phyloP scores from a whole-genome alignment of 768 basidiomycete species.

The Coprinopsis strossmayeri region DNA sequence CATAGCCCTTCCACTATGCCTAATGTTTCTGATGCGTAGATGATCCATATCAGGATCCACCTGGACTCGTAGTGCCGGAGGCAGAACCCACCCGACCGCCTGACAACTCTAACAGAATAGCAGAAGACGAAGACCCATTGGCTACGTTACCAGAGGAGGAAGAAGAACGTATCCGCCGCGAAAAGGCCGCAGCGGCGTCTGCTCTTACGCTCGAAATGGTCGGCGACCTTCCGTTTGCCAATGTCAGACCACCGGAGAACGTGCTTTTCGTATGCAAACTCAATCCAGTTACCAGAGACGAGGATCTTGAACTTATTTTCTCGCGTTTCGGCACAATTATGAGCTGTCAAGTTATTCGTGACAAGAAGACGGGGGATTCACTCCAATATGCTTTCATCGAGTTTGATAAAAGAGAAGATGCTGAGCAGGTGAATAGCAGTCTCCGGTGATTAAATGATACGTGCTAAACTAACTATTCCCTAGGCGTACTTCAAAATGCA shows the following conservation, averaged over 20 bases:
- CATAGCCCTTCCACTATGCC: constrained; percentile 2
- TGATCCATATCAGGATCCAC: constrained; percentile 92
- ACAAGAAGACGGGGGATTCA: constrained; percentile 93
- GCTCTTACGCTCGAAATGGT: constrained; percentile 99
- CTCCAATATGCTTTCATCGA: constrained; percentile 99
- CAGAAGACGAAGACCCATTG: constrained; percentile 90
- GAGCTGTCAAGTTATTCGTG: constrained; percentile 96
- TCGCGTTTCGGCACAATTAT: constrained; percentile 92
- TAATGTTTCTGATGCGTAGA: constrained; percentile 38
- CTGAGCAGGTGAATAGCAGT: constrained; percentile 68
- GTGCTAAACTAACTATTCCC: background rate
- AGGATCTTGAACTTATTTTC: constrained; percentile 96
- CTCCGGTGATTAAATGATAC: constrained; percentile 1
- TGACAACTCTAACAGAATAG: constrained; percentile 84
- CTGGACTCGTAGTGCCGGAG: constrained; percentile 64
- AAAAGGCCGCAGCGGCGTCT: constrained; percentile 85
- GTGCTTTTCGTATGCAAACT: constrained; percentile 98
- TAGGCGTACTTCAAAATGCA: constrained; percentile 99
- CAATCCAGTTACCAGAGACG: constrained; percentile 91
- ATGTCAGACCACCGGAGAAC: constrained; percentile 96
- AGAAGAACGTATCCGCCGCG: constrained; percentile 71
- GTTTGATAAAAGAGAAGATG: constrained; percentile 89
- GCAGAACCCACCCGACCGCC: constrained; percentile 75
- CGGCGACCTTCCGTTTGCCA: constrained; percentile 96
- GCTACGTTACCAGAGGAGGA: constrained; percentile 81